phyloP scores from a whole-genome alignment of 768 basidiomycete species.

The Neoboletus subvelutipes region DNA sequence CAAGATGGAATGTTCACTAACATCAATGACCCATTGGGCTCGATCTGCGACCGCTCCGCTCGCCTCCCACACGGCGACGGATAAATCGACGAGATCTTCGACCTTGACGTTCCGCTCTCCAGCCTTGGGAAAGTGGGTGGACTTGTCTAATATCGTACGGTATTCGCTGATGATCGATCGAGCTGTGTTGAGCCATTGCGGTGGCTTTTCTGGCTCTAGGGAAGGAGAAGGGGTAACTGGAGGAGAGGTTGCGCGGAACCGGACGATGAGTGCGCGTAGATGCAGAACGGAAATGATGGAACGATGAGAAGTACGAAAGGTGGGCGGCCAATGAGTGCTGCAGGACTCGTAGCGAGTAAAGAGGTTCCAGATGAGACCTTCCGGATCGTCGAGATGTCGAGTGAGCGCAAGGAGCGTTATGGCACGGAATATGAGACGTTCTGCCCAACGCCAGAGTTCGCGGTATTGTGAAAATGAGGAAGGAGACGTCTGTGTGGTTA shows the following conservation, averaged over 20 bases:
- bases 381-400: slow-evolving; percentile 35
- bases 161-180: slow-evolving; percentile 71
- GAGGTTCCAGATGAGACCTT: slow-evolving; percentile 57
- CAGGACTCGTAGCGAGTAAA: slow-evolving; percentile 60
- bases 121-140: slow-evolving; percentile 77
- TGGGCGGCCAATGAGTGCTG: slow-evolving; percentile 71
- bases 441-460: slow-evolving; percentile 86
- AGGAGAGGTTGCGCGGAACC: slow-evolving; percentile 33
- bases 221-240: slow-evolving; percentile 13
- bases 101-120: slow-evolving; percentile 77
- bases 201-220: slow-evolving; percentile 32
- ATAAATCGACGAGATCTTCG: slow-evolving; percentile 80
- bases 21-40: slow-evolving; percentile 81
- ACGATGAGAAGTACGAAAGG: slow-evolving; percentile 76
- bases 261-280: slow-evolving; percentile 67
- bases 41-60: slow-evolving; percentile 60
- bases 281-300: slow-evolving; percentile 68
- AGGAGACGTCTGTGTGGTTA: slow-evolving; percentile 25
- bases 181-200: slow-evolving; percentile 63
- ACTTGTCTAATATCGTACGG: slow-evolving; percentile 60
- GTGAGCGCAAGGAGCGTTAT: slow-evolving; percentile 60
- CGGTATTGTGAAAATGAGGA: slow-evolving; percentile 65
- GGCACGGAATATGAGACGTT: slow-evolving; percentile 80
- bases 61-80: slow-evolving; percentile 79
- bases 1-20: slow-evolving; percentile 37